Conservation (phyloP, 208 protist species). For the Herpetomonas samuelpessoai region DNA sequence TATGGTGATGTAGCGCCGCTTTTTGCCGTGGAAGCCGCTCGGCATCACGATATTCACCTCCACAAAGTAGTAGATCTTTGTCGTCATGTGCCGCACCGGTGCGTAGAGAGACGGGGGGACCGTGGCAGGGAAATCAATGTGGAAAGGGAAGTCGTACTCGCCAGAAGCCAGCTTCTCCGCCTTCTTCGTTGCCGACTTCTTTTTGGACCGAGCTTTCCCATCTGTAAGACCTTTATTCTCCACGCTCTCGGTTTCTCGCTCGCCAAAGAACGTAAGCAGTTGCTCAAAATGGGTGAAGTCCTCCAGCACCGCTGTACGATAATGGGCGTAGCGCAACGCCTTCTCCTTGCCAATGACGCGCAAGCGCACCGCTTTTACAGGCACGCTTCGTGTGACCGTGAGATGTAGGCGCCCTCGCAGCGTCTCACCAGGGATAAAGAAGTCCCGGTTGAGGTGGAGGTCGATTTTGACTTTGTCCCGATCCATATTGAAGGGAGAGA, state of each 20-base stretch:
- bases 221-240: no score
- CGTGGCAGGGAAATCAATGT: constrained; percentile 12
- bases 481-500: not conserved
- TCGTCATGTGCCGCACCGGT: constrained; percentile 12
- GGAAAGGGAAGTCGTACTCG: constrained; percentile 20
- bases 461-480: constrained; percentile 5
- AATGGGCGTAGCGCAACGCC: constrained; percentile 2
- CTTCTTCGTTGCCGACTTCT: constrained; percentile 5
- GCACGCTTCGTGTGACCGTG: constrained; percentile 1
- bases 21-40: constrained; percentile 16
- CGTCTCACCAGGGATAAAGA: constrained; percentile 12
- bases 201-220: no score
- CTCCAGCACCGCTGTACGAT: not conserved
- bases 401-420: constrained; percentile 14
- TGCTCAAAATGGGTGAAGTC: constrained; percentile 17
- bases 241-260: constrained; percentile 6
- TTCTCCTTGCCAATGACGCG: constrained; percentile 17
- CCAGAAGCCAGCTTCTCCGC: constrained; percentile 9
- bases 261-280: constrained; percentile 21
- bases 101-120: constrained; percentile 16
- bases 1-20: constrained; percentile 7
- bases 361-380: constrained; percentile 14
- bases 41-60: constrained; percentile 17
- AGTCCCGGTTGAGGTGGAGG: not conserved
- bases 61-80: constrained; percentile 1